Evolutionary conservation across 2,329 filamentous ascomycete genomes (phyloP), one percentile per base, ranked within the genome.

Genomic region (Bipolaris bicolor): DNA sequence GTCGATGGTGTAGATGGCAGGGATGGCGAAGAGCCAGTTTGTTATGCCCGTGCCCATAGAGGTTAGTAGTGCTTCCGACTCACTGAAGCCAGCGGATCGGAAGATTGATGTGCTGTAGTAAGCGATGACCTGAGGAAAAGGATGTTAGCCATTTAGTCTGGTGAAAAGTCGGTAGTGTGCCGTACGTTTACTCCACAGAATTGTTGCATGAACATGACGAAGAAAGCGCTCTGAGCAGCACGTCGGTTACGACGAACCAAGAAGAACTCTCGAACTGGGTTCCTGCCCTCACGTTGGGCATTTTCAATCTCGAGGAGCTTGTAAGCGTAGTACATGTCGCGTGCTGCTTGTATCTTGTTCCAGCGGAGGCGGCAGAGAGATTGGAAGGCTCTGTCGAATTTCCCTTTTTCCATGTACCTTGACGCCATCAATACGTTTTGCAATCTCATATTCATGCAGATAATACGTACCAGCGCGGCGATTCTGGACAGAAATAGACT

Each of bases 281-380:
- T 76, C 46, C 60, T 68, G 58, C 62, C 75, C 11, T 64, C 76
- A 55, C 68, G 76, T 36, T 73, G 64, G 34, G 66, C 71, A 11
- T 68, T 70, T 66, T 73, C 78, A 48, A 69, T 74, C 63, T 70
- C 73, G 58, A 69, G 74, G 50, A 76, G 62, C 43, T 72, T 70
- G 41, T 71, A 69, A 1, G 72, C 73, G 65, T 86, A 85, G 76
- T 84, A 86, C 62, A 82, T 78, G 58, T 86, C 84, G 36, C 84
- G 75, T 0, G 83, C 83, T 1, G 83, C 84, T 58, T 85, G 82
- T 16, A 86, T 76, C 13, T 82, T 77, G 20, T 80, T 79, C 22
- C 78, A 78, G 3, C 84, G 80, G 72, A 89, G 45, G 82, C 85
- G 6, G 81, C 82, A 69, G 83, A 74, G 67, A 6, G 72, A 65